Percentiles rank a stretch among this genome's conserved stretches.
Evolutionary conservation across 169 alveolate genomes (phyloP).

Genomic region (Plasmodium sp.): DNA sequence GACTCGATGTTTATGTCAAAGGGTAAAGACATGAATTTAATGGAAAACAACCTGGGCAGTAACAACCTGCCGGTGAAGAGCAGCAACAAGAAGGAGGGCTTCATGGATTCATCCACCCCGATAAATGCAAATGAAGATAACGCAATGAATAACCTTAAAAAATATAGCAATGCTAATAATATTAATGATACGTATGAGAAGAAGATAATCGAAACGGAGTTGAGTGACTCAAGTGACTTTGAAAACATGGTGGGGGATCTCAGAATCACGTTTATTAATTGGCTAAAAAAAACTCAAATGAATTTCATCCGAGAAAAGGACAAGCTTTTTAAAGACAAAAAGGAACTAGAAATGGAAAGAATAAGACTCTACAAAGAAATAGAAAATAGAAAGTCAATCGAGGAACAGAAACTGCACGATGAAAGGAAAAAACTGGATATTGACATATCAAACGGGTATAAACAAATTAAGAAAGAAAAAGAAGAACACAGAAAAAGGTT

Average conservation of each 20-base stretch:
- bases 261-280: conserved; percentile 86
- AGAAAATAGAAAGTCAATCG: conserved; percentile 46
- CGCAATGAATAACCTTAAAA: conserved; percentile 29
- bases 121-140: conserved; percentile 35
- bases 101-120: conserved; percentile 12
- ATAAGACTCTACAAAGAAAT: conserved; percentile 70
- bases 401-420: conserved; percentile 77
- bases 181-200: conserved; percentile 65
- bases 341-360: conserved; percentile 81
- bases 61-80: not conserved
- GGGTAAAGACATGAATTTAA: conserved; percentile 22
- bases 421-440: conserved; percentile 87
- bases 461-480: conserved; percentile 89
- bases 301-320: conserved; percentile 79
- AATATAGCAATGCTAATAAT: conserved; percentile 29
- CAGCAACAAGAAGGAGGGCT: conserved; percentile 33
- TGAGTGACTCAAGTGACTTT: conserved; percentile 83
- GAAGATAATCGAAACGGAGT: conserved; percentile 65
- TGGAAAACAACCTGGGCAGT: conserved; percentile 4
- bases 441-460: conserved; percentile 84
- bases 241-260: conserved; percentile 90
- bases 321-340: conserved; percentile 72
- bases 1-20: not conserved
- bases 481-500: conserved; percentile 88
- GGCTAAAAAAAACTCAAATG: conserved; percentile 89